Evolutionary conservation across 2,329 filamentous ascomycete species (phyloP).

Genomic region (Polytolypa hystricis): DNA sequence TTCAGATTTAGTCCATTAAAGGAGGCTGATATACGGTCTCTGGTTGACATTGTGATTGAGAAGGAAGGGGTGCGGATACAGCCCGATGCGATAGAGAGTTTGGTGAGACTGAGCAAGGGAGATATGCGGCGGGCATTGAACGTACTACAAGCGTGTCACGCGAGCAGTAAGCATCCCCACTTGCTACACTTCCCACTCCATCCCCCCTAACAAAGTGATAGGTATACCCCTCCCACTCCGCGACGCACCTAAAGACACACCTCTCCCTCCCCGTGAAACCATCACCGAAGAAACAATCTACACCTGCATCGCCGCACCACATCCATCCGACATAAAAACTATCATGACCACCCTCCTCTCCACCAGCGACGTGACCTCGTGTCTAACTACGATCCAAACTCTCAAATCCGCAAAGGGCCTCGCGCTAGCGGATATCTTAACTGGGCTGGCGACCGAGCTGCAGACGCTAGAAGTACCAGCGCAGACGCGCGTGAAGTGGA

Average conservation of each 20-base stretch:
- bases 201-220: slow-evolving; percentile 21
- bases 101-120: slow-evolving; percentile 81
- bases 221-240: slow-evolving; percentile 57
- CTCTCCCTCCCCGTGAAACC: slow-evolving; percentile 53
- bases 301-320: slow-evolving; percentile 91
- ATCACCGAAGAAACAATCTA: slow-evolving; percentile 92
- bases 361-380: slow-evolving; percentile 80
- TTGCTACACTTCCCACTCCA: not conserved
- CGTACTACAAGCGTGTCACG: slow-evolving; percentile 91
- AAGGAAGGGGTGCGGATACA: slow-evolving; percentile 80
- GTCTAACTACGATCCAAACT: slow-evolving; percentile 75
- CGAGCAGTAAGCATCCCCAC: slow-evolving; percentile 57
- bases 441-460: slow-evolving; percentile 71
- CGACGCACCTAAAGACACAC: slow-evolving; percentile 48
- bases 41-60: slow-evolving; percentile 82
- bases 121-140: slow-evolving; percentile 95
- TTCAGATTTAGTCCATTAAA: slow-evolving; percentile 94
- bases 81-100: slow-evolving; percentile 65
- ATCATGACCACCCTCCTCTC: slow-evolving; percentile 75
- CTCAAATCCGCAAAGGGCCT: slow-evolving; percentile 78
- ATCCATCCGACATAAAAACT: slow-evolving; percentile 73
- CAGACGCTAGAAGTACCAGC: slow-evolving; percentile 71
- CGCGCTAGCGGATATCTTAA: slow-evolving; percentile 87
- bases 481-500: slow-evolving; percentile 81
- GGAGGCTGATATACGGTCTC: slow-evolving; percentile 67